phyloP scores from a whole-genome alignment of 2,329 filamentous ascomycete species.

The Pyrenophora seminiperda region DNA sequence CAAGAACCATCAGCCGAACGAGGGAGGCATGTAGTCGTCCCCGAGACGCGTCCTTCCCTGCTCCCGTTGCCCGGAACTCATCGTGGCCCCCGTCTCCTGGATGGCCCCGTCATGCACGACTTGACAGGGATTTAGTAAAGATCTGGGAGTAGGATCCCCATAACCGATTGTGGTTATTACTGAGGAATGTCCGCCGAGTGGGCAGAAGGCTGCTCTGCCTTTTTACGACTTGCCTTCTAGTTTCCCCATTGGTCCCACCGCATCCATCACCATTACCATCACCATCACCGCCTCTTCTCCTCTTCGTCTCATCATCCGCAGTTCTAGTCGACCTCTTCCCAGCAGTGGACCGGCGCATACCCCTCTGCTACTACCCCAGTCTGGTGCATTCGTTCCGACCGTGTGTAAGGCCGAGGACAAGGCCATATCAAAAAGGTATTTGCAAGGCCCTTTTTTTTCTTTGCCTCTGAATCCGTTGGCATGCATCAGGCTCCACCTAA shows the following conservation, averaged over 20 bases:
- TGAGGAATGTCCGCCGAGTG: conserved; percentile 46
- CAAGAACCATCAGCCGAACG: conserved; percentile 52
- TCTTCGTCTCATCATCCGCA: conserved; percentile 25
- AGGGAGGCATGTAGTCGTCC: conserved; percentile 44
- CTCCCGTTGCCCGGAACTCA: conserved; percentile 46
- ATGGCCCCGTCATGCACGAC: conserved; percentile 46
- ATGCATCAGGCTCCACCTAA: neutral
- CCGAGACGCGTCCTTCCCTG: conserved; percentile 41
- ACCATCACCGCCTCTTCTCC: conserved; percentile 20
- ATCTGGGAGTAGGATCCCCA: conserved; percentile 43
- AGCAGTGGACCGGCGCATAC: conserved; percentile 14
- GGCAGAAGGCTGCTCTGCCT: conserved; percentile 32
- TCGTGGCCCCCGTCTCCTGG: conserved; percentile 46
- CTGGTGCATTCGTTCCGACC: neutral
- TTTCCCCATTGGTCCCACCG: conserved; percentile 34
- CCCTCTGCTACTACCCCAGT: conserved; percentile 4
- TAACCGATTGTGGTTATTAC: conserved; percentile 49
- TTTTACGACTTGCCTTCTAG: conserved; percentile 40
- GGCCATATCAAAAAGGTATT: conserved; percentile 34
- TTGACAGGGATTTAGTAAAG: conserved; percentile 41
- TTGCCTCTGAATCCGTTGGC: conserved; percentile 7
- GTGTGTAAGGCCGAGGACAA: neutral
- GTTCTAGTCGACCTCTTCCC: conserved; percentile 12
- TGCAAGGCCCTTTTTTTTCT: conserved; percentile 23
- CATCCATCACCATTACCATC: conserved; percentile 26